phyloP scores from a whole-genome alignment of 1,139 yeast genomes.

The Suhomyces bokatorum region DNA sequence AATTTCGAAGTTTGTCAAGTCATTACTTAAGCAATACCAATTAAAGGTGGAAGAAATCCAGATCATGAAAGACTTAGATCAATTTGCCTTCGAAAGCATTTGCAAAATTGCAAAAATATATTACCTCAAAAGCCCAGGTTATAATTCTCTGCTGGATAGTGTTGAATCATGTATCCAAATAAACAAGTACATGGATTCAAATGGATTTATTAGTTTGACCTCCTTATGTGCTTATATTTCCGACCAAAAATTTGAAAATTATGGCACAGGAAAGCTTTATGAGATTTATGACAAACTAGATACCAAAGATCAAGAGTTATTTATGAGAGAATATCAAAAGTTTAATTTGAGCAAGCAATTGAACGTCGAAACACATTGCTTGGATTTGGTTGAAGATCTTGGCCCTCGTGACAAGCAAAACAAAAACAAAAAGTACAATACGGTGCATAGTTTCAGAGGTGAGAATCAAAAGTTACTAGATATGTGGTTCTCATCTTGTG shows the following conservation, averaged over 20 bases:
- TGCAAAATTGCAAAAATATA: slow-evolving; percentile 2
- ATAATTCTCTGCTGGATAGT: neutral
- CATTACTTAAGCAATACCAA: slow-evolving; percentile 1
- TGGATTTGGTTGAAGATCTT: slow-evolving; percentile 19
- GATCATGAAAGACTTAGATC: neutral
- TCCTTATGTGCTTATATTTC: slow-evolving; percentile 26
- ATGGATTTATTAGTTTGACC: slow-evolving; percentile 23
- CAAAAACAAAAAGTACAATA: slow-evolving; percentile 9
- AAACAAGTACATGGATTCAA: slow-evolving; percentile 17
- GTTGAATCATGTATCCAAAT: neutral
- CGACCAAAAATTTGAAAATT: slow-evolving; percentile 15
- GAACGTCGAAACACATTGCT: slow-evolving; percentile 26
- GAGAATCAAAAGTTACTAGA: slow-evolving; percentile 14
- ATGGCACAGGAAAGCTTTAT: slow-evolving; percentile 17
- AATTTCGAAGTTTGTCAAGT: slow-evolving; percentile 8
- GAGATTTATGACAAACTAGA: slow-evolving; percentile 20
- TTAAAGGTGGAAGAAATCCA: neutral
- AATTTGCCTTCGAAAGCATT: slow-evolving; percentile 2
- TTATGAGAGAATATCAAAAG: slow-evolving; percentile 27
- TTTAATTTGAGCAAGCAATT: slow-evolving; percentile 29
- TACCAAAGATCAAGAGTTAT: slow-evolving; percentile 7
- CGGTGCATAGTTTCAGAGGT: slow-evolving; percentile 10
- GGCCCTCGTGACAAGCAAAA: slow-evolving; percentile 7
- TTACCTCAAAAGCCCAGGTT: neutral
- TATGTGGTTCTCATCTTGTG: slow-evolving; percentile 17